Evolutionary conservation across 805 yeast genomes (phyloP), one percentile per base, ranked within the genome.

Genomic region (Candida dajiaensis): DNA sequence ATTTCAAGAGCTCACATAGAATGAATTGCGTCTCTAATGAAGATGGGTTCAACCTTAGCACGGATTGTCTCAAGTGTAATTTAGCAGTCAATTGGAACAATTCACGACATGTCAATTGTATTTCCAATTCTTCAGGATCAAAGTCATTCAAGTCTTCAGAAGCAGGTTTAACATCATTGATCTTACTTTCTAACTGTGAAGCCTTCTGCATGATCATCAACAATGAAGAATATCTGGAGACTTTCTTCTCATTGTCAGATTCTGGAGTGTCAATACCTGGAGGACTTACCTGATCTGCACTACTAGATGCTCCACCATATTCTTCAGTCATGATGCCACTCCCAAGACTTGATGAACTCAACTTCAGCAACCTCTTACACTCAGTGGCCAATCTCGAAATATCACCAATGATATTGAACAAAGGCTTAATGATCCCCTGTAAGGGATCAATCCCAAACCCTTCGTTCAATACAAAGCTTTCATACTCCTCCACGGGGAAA

Each of bases 31-130:
- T 75, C 50, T 82, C 88, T 43, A 84, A 60, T 28, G 82, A 71
- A 1, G 83, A 69, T 0, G 90, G 80, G 51, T 80, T 83, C 51
- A 77, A 63, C 47, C 73, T 70, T 54, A 81, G 58, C 3, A 85
- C 80, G 0, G 89, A 73, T 53, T 85, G 89, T 44, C 83, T 69
- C 40, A 86, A 65, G 57, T 82, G 87, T 35, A 87, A 66, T 52
- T 78, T 77, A 1, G 89, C 81, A 16, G 89, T 76, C 26, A 83
- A 59, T 62, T 84, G 88, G 61, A 83, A 82, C 12, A 81, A 74
- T 54, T 84, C 89, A 61, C 86, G 87, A 31, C 85, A 62, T 1
- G 87, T 80, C 43, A 85, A 65, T 57, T 86, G 94, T 46, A 77
- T 66, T 55, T 81, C 84, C 23, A 82, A 64, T 42, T 85, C 89